Evolutionary conservation across 805 yeast species (phyloP).

Genomic region (Myxozyma melibiosi): DNA sequence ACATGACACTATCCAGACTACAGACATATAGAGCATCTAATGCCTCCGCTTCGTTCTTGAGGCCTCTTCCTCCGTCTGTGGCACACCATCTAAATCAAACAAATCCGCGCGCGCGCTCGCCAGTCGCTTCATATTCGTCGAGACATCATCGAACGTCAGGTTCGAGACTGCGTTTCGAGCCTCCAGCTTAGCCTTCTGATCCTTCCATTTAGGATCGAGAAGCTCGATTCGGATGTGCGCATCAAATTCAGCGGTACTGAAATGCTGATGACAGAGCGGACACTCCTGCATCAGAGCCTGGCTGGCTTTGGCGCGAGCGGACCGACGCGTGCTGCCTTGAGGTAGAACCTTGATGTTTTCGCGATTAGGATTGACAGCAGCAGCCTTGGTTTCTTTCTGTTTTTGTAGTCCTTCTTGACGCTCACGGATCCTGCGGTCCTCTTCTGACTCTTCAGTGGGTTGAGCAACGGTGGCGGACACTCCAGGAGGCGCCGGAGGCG

Average conservation of each 20-base stretch:
- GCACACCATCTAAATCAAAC: constrained; percentile 34
- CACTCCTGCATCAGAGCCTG: constrained; percentile 52
- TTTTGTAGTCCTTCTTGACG: constrained; percentile 22
- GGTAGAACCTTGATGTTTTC: constrained; percentile 54
- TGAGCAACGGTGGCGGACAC: neutral
- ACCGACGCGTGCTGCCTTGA: constrained; percentile 68
- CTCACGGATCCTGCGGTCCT: constrained; percentile 20
- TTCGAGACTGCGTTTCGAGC: constrained; percentile 42
- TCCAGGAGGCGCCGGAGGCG: constrained; percentile 4
- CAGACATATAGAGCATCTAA: neutral
- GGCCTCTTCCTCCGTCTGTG: constrained; percentile 32
- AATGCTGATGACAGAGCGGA: constrained; percentile 73
- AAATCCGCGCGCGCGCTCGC: constrained; percentile 41
- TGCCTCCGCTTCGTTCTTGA: constrained; percentile 30
- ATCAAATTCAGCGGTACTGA: constrained; percentile 67
- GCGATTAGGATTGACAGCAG: constrained; percentile 28
- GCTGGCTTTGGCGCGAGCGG: constrained; percentile 37
- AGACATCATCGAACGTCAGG: constrained; percentile 41
- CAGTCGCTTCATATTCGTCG: constrained; percentile 44
- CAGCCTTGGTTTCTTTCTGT: constrained; percentile 31
- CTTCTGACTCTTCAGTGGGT: constrained; percentile 12
- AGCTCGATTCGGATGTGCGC: constrained; percentile 69
- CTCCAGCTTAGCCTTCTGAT: constrained; percentile 53
- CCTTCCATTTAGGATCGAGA: constrained; percentile 76
- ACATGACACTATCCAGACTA: too few relatives aligned